Evolutionary conservation across 345 rosid species (phyloP), one percentile per base, ranked within the genome.

Genomic region (Angophora floribunda): DNA sequence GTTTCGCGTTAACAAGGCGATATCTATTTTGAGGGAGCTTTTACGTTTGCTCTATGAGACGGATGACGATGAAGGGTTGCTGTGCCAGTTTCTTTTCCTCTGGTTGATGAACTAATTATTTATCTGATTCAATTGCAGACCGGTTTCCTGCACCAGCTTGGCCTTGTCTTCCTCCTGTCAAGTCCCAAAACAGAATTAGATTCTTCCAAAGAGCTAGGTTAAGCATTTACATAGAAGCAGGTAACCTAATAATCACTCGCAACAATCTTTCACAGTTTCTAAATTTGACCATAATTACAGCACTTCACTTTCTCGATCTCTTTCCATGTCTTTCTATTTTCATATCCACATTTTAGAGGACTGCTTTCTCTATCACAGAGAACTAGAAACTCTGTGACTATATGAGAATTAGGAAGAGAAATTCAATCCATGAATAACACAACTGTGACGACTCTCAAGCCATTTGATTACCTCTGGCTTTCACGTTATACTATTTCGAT

Each of bases 51-150:
- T 95, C 93, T 98, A 97, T 91, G 91, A 88, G 90, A 89, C 93
- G 1, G 97, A 94, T 7, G 98, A 96, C 79, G 99, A 98, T 57
- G 63, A 57, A 87, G 99, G 96, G 88, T 95, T 97, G 87, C 94
- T 96, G 87, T 98, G 97, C 99, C 99, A 98, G 86, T 98, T 98
- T 90, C 99, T 93, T 93, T 98, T 98, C 91, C 99, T 95, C 87
- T 98, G 99, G 89, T 98, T 98, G 89, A 98, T 98, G 89, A 98
- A 98, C 99, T 99, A 98, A 87, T 98, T 98, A 90, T 98, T 95
- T 89, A 98, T 97, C 95, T 98, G 99, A 90, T 98, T 98, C 90
- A 98, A 88, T 87, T 98, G 99, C 92, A 98, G 89, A 41, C 99
- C 99, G 11, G 99, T 98, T 90, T 98, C 99, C 87, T 97, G 97